Conservation (phyloP, 2,329 filamentous ascomycete species). For the Trichoderma endophyticum region DNA sequence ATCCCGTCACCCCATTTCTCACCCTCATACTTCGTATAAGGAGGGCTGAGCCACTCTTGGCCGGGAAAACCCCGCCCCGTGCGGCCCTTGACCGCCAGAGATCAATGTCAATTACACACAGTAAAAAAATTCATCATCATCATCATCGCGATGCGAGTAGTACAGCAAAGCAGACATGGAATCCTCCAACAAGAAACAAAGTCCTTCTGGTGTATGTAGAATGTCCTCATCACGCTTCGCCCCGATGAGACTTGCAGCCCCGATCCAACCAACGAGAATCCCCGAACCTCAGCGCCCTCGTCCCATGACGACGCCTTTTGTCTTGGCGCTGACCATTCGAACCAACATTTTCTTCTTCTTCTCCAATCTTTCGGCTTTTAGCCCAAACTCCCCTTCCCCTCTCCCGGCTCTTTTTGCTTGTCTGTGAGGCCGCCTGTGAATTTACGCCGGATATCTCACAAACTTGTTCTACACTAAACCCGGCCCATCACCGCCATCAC, state of each 20-base stretch:
- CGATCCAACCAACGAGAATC: neutral
- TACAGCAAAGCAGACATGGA: neutral
- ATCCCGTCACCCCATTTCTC: neutral
- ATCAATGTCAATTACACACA: neutral
- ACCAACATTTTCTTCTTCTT: neutral
- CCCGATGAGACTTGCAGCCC: neutral
- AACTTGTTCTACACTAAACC: neutral
- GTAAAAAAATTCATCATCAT: neutral
- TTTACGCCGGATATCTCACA: neutral
- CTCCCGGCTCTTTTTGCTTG: neutral
- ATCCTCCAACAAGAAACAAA: neutral
- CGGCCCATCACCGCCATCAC: neutral
- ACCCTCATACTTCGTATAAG: neutral
- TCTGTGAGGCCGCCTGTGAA: neutral
- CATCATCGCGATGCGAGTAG: neutral
- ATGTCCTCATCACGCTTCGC: neutral
- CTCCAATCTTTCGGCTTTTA: neutral
- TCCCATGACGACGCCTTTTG: neutral
- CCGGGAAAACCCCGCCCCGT: neutral
- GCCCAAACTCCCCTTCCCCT: neutral
- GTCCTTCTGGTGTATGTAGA: neutral
- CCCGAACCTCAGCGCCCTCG: neutral
- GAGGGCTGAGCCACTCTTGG: constrained; percentile 1
- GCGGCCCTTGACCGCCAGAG: neutral
- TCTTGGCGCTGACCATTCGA: neutral